Conservation (phyloP, 257 asterid species). For the Jasminum sambac region DNA sequence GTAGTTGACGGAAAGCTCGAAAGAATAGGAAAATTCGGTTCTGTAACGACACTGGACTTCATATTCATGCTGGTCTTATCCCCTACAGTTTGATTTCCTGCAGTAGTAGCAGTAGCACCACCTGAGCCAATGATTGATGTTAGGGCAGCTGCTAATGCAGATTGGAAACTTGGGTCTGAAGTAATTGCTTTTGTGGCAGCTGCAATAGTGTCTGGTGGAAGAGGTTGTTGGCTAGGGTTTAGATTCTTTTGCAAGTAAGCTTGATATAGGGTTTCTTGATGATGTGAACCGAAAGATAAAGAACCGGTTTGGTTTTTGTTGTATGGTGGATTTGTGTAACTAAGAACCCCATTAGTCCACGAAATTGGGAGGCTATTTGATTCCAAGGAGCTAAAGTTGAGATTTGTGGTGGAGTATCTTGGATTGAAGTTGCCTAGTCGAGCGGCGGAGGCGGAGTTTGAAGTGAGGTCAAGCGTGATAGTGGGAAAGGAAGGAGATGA, state of each 20-base stretch:
- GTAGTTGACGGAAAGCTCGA: conserved; percentile 59
- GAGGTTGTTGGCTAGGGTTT: conserved; percentile 41
- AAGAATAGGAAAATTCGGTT: conserved; percentile 47
- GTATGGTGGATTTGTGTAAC: conserved; percentile 41
- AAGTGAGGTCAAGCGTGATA: conserved; percentile 81
- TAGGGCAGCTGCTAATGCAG: conserved; percentile 88
- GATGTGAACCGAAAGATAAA: conserved; percentile 53
- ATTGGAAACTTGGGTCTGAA: conserved; percentile 80
- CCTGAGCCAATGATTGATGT: conserved; percentile 61
- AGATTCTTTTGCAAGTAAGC: conserved; percentile 44
- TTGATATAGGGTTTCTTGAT: conserved; percentile 59
- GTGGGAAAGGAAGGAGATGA: conserved; percentile 66
- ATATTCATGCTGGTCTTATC: conserved; percentile 35
- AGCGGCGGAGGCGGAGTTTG: conserved; percentile 45
- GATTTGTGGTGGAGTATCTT: conserved; percentile 64
- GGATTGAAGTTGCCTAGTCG: conserved; percentile 37
- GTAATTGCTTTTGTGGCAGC: conserved; percentile 94
- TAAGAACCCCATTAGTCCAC: conserved; percentile 58
- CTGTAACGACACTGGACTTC: conserved; percentile 24
- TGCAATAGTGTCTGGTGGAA: conserved; percentile 65
- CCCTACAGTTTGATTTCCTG: conserved; percentile 24
- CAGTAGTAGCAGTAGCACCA: conserved; percentile 11
- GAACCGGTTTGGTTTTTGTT: conserved; percentile 48
- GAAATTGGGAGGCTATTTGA: conserved; percentile 61
- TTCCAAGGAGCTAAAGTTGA: conserved; percentile 74